A percentile compares a stretch with the other conserved stretches of the same genome.
These are phyloP conservation scores for Mycena epipterygia DNA, from an alignment of 768 basidiomycete species.

Conservation along the genomic window DNA sequence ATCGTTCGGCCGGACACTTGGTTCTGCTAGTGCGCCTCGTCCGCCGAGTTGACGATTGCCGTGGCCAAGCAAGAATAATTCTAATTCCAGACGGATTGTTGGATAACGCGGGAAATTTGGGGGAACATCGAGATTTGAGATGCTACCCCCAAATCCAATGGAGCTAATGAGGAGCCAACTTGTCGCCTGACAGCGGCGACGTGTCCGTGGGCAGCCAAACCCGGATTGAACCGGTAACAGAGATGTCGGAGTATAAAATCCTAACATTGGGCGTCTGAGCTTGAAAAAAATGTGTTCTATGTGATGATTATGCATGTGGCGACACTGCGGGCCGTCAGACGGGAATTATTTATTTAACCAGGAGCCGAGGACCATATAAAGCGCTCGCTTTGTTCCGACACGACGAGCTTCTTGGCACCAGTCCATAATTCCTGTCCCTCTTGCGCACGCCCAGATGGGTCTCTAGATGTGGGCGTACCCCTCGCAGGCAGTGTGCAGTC, in stretches of 20 bases:
- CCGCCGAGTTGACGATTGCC: too few species aligned
- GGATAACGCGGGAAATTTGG: too few species aligned
- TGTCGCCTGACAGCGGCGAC: neutral
- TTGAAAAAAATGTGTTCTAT: slow-evolving; percentile 30
- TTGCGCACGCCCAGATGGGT: neutral
- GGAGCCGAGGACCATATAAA: slow-evolving; percentile 20
- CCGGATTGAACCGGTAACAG: neutral
- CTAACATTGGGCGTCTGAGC: slow-evolving; percentile 30
- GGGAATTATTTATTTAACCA: slow-evolving; percentile 10
- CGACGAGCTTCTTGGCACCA: neutral
- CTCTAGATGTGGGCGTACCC: slow-evolving; percentile 1
- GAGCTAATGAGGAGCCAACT: neutral
- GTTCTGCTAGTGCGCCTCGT: too few species aligned
- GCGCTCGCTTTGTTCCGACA: neutral
- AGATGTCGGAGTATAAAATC: neutral
- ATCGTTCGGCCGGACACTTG: too few species aligned
- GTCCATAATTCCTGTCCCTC: neutral
- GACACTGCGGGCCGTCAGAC: neutral
- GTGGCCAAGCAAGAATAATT: too few species aligned
- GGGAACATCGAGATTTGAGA: too few species aligned
- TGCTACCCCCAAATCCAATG: too few species aligned
- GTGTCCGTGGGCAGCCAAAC: neutral
- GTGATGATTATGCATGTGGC: too few species aligned
- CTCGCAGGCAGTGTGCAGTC: slow-evolving; percentile 6
- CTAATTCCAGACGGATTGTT: too few species aligned